phyloP scores from a whole-genome alignment of 2,329 filamentous ascomycete species.

The Diaporthe batatas region DNA sequence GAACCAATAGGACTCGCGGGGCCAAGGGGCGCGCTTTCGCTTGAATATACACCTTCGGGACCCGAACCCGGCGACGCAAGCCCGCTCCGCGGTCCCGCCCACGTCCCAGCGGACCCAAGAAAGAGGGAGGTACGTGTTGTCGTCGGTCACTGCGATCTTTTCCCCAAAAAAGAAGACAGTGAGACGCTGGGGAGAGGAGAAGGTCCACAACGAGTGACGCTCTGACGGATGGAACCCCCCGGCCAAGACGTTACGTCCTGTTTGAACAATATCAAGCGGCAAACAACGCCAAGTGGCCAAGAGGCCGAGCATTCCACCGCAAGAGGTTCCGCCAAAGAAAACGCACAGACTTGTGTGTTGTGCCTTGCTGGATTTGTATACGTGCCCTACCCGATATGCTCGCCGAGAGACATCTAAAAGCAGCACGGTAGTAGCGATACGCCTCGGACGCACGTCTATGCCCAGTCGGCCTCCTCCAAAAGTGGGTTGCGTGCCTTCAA shows the following conservation, averaged over 20 bases:
- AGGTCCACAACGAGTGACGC: background rate
- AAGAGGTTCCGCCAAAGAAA: slow-evolving; percentile 2
- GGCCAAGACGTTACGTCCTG: slow-evolving; percentile 30
- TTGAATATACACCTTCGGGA: slow-evolving; percentile 6
- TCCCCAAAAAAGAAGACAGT: background rate
- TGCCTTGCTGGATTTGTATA: slow-evolving; percentile 1
- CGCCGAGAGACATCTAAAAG: background rate
- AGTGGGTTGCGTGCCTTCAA: background rate
- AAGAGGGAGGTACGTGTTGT: background rate
- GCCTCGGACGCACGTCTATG: background rate
- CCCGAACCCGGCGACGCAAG: slow-evolving; percentile 3
- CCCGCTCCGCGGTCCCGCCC: slow-evolving; percentile 7
- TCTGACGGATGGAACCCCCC: slow-evolving; percentile 5
- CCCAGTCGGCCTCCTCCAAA: background rate
- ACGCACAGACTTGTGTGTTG: slow-evolving; percentile 11
- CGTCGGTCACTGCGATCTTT: background rate
- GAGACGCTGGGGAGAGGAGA: slow-evolving; percentile 15
- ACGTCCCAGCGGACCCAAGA: background rate
- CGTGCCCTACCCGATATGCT: background rate
- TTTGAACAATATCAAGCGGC: slow-evolving; percentile 32
- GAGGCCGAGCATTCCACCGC: slow-evolving; percentile 27
- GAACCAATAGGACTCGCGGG: slow-evolving; percentile 7
- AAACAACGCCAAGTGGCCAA: slow-evolving; percentile 37
- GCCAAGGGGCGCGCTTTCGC: background rate
- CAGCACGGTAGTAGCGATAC: slow-evolving; percentile 4